Evolutionary conservation across 169 alveolate species (phyloP), one percentile per base, ranked within the genome.

Genomic region (Plasmodium relictum): DNA sequence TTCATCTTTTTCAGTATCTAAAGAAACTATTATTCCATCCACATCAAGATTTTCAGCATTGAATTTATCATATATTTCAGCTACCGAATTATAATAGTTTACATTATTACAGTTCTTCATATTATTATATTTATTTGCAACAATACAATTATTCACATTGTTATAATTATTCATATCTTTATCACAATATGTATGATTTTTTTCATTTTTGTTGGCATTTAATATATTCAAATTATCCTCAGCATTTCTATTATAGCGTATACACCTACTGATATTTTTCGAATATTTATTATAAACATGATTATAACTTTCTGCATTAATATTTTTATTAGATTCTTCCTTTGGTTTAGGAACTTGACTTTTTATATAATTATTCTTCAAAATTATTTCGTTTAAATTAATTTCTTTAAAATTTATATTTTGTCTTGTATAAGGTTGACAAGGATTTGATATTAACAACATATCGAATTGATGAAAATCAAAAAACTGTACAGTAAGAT

Each of bases 371-470:
- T 50, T 52, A 56, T 76, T 24, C 42, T 45, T 48, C 8, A 8
- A 22, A 39, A 16, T 52, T 16, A 83, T 14, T 7, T 68, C 69
- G 18, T 22, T 39, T 37, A 83, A 22, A 41, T 70, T 54, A 12
- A 83, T 18, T 48, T 69, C 66, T 62, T 83, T 70, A 18, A 68
- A 83, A 3, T 68, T 83, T 45, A 68, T 69, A 44, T 83, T 83
- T 61, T 58, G 73, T 58, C 91, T 83, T 59, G 91, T 83, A 61
- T 83, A 83, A 12, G 91, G 91, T 59, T 83, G 91, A 69, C 91
- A 83, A 0, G 91, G 91, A 42, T 83, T 66, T 6, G 91, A 83
- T 42, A 83, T 83, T 12, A 83, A 48, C 48, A 83, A 62, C 37
- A 83, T 50, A 24, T 50, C 22, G 24, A 83, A 69, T 16, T 83